These are phyloP conservation scores for Melaleuca quinquenervia DNA, from an alignment of 345 rosid species.

Conservation along the genomic window DNA sequence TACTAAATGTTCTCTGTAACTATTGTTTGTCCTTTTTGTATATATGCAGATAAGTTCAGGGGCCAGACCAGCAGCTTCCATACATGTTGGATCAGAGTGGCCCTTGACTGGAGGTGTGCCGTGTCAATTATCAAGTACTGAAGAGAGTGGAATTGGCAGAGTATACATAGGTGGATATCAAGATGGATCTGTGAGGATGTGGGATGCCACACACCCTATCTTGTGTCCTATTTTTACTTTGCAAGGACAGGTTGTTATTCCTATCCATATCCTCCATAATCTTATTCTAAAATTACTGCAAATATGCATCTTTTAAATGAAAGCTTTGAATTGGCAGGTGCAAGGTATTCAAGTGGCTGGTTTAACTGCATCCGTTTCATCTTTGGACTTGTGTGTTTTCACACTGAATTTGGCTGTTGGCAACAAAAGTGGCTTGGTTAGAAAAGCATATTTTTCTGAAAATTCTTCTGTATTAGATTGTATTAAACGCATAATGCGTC, in stretches of 20 bases:
- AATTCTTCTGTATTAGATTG: neutral
- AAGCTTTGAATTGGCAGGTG: conserved; percentile 21
- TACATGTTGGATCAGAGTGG: conserved; percentile 23
- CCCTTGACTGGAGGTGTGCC: conserved; percentile 66
- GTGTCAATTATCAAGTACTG: conserved; percentile 17
- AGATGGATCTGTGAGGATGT: conserved; percentile 56
- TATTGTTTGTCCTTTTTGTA: neutral
- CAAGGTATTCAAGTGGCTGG: conserved; percentile 27
- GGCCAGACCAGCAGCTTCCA: conserved; percentile 8
- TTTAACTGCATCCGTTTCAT: conserved; percentile 32
- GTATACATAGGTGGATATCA: conserved; percentile 53
- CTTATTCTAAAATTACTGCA: neutral
- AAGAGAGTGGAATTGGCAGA: conserved; percentile 23
- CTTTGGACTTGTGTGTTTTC: conserved; percentile 34
- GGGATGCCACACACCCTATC: conserved; percentile 44
- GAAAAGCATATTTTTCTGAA: conserved; percentile 8
- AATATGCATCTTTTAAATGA: neutral
- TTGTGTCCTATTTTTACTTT: conserved; percentile 24
- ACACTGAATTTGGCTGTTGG: conserved; percentile 57
- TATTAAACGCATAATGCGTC: neutral
- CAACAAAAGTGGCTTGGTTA: conserved; percentile 49
- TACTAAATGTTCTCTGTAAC: neutral
- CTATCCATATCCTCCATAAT: neutral
- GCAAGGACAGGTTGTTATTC: conserved; percentile 32
- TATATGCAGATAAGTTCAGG: conserved; percentile 13